These are phyloP conservation scores for Schizothecium vesticola DNA, from an alignment of 495 filamentous ascomycete species.

Conservation along the genomic window DNA sequence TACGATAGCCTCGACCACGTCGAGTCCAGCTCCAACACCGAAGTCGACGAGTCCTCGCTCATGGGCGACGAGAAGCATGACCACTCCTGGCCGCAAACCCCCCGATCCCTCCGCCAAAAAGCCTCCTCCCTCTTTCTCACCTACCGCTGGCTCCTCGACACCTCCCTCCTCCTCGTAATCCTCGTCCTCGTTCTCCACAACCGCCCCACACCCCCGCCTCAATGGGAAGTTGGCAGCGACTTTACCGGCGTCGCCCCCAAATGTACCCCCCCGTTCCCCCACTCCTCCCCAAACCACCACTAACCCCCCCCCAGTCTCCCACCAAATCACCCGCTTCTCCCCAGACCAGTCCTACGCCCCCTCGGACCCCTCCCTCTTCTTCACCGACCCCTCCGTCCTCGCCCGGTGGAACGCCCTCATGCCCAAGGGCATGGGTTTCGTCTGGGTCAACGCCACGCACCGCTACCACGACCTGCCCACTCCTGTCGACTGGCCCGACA, in stretches of 20 bases:
- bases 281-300: background rate
- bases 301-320: conserved; percentile 26
- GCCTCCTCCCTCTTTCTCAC: conserved; percentile 18
- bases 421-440: conserved; percentile 45
- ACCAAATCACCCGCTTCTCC: conserved; percentile 38
- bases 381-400: conserved; percentile 34
- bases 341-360: conserved; percentile 42
- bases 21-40: conserved; percentile 36
- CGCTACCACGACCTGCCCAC: conserved; percentile 43
- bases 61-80: conserved; percentile 38
- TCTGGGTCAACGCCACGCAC: conserved; percentile 40
- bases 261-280: background rate
- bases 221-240: conserved; percentile 37
- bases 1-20: conserved; percentile 30
- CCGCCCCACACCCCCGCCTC: conserved; percentile 20
- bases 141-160: conserved; percentile 34
- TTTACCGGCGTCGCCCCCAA: conserved; percentile 33
- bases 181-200: conserved; percentile 30
- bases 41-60: conserved; percentile 34
- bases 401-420: conserved; percentile 41
- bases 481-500: conserved; percentile 43
- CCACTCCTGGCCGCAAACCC: conserved; percentile 17
- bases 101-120: conserved; percentile 2
- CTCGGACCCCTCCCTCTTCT: conserved; percentile 42
- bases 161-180: conserved; percentile 31